Percentiles rank a stretch among this genome's conserved stretches.
phyloP scores from a whole-genome alignment of 352 stramenopile genomes.

The Halophytophthora polymorphica region DNA sequence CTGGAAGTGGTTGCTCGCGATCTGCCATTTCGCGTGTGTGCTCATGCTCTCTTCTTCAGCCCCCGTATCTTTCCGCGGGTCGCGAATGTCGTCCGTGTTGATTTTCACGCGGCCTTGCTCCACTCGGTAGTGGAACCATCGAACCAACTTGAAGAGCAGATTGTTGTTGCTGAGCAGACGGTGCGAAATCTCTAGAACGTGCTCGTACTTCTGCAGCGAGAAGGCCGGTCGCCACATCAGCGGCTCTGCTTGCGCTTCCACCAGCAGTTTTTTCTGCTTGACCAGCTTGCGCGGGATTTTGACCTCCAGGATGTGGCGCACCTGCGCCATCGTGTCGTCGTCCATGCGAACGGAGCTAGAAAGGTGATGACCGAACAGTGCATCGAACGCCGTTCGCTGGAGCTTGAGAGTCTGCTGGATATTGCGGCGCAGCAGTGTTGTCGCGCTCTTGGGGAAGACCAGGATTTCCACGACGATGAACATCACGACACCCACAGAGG shows the following conservation, averaged over 20 bases:
- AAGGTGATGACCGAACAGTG: constrained; percentile 66
- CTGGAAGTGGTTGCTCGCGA: constrained; percentile 42
- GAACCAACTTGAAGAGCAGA: constrained; percentile 66
- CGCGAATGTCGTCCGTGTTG: constrained; percentile 49
- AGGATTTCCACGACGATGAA: constrained; percentile 69
- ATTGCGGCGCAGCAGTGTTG: constrained; percentile 49
- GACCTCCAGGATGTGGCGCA: constrained; percentile 52
- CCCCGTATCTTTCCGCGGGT: constrained; percentile 10
- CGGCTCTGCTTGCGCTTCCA: constrained; percentile 55
- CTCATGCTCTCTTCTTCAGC: constrained; percentile 12
- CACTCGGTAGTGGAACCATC: constrained; percentile 62
- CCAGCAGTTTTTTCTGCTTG: constrained; percentile 44
- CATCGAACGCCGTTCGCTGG: constrained; percentile 55
- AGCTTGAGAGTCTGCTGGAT: constrained; percentile 64
- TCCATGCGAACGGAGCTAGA: constrained; percentile 42
- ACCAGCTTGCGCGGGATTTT: constrained; percentile 47
- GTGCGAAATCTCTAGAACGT: constrained; percentile 54
- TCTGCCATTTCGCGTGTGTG: constrained; percentile 42
- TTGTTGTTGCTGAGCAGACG: constrained; percentile 78
- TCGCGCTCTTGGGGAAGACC: constrained; percentile 57
- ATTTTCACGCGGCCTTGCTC: constrained; percentile 38
- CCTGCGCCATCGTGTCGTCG: constrained; percentile 35
- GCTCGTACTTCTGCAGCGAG: constrained; percentile 64
- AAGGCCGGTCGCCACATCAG: constrained; percentile 62
- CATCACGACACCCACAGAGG: constrained; percentile 67